Evolutionary conservation across 2,329 filamentous ascomycete species (phyloP).

Genomic region (Penicillium palitans): DNA sequence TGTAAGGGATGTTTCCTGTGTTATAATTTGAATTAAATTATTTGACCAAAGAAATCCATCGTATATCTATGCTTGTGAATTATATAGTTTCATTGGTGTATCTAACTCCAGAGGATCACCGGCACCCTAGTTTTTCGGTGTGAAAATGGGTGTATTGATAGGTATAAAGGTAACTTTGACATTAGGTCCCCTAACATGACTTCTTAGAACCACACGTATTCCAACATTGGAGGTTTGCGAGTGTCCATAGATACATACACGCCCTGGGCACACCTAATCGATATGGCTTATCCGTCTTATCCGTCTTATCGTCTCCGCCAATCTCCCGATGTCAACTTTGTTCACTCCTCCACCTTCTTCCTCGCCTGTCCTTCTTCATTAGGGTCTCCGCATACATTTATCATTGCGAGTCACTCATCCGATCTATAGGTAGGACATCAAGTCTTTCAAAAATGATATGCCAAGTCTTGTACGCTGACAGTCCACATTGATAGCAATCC

Average conservation of each 20-base stretch:
- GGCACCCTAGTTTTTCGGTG: background rate
- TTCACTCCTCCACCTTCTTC: background rate
- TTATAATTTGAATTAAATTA: too few relatives aligned
- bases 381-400: background rate
- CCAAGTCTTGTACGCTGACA: slow-evolving; percentile 8
- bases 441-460: background rate
- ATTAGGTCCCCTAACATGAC: background rate
- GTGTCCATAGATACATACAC: background rate
- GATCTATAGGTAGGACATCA: background rate
- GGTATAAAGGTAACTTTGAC: background rate
- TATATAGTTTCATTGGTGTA: background rate
- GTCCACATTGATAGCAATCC: slow-evolving; percentile 22
- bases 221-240: background rate
- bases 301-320: slow-evolving; percentile 1
- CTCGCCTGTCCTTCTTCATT: background rate
- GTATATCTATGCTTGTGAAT: too few relatives aligned
- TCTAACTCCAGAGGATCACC: background rate
- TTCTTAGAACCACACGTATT: background rate
- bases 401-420: background rate
- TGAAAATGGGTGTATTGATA: background rate
- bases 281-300: background rate
- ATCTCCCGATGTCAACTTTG: slow-evolving; percentile 1
- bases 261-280: background rate
- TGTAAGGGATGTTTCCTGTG: too few relatives aligned
- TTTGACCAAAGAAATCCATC: too few relatives aligned